phyloP scores from a whole-genome alignment of 441 rosid species.

The Bocquillonia castaneifolia region DNA sequence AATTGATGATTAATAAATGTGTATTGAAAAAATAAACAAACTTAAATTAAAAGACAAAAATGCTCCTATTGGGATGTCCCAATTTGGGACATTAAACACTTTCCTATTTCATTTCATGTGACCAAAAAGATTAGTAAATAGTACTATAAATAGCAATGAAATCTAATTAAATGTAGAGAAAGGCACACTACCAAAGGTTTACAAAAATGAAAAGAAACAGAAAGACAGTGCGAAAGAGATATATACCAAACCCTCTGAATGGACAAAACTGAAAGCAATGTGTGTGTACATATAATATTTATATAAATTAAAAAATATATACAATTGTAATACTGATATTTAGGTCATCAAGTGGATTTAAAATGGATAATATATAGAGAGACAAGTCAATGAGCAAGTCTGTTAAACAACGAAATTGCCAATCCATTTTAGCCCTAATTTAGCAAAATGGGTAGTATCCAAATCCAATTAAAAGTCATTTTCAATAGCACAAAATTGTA shows the following conservation, averaged over 20 bases:
- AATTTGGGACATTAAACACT: too few relatives aligned
- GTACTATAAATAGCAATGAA: background rate
- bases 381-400: background rate
- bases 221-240: constrained; percentile 1
- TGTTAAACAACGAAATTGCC: background rate
- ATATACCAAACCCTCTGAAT: constrained; percentile 1
- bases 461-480: background rate
- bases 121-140: background rate
- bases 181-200: background rate
- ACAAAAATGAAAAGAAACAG: too few relatives aligned
- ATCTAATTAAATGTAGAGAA: background rate
- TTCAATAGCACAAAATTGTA: background rate
- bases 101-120: background rate
- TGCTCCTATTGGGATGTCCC: too few relatives aligned
- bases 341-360: background rate
- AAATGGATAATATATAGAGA: background rate
- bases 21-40: too few relatives aligned
- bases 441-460: background rate
- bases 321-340: background rate
- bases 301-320: background rate
- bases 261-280: background rate
- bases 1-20: too few relatives aligned
- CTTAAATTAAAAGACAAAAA: too few relatives aligned
- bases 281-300: background rate
- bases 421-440: background rate